Evolutionary conservation across 176 grass and related monocot species (phyloP).

Genomic region (Cenchrus fungigraminus): DNA sequence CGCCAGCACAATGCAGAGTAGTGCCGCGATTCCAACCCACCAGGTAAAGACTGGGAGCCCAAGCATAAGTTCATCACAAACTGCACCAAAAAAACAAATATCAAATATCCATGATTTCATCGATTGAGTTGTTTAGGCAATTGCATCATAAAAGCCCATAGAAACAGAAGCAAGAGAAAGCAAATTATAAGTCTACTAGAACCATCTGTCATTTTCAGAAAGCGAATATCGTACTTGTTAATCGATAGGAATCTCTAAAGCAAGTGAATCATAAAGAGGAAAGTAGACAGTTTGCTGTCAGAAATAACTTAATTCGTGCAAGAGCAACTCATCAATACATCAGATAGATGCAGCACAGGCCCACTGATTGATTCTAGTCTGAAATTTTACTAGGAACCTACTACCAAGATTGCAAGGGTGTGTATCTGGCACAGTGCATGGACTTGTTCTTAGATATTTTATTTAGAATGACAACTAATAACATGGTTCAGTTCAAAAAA

Average conservation of each 20-base stretch:
- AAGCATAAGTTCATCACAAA: slow-evolving; percentile 75
- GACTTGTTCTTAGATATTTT: background rate
- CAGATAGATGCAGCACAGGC: background rate
- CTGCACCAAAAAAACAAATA: slow-evolving; percentile 39
- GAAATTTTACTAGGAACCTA: slow-evolving; percentile 20
- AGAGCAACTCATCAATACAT: background rate
- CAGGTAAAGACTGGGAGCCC: slow-evolving; percentile 71
- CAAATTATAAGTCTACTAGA: background rate
- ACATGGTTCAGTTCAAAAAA: too few relatives aligned
- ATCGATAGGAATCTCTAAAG: background rate
- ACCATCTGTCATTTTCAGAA: background rate
- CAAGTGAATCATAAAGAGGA: background rate
- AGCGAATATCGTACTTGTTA: background rate
- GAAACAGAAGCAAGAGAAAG: background rate
- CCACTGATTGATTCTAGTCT: background rate
- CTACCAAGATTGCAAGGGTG: background rate
- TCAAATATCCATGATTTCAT: background rate
- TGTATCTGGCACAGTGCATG: background rate
- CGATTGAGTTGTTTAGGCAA: background rate
- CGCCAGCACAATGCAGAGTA: slow-evolving; percentile 69
- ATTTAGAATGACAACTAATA: background rate
- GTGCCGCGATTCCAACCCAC: slow-evolving; percentile 67
- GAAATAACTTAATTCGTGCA: background rate
- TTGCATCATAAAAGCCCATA: background rate
- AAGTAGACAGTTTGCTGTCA: background rate